Conservation (phyloP, 1,139 yeast species). For the Sugiyamaella novakii region DNA sequence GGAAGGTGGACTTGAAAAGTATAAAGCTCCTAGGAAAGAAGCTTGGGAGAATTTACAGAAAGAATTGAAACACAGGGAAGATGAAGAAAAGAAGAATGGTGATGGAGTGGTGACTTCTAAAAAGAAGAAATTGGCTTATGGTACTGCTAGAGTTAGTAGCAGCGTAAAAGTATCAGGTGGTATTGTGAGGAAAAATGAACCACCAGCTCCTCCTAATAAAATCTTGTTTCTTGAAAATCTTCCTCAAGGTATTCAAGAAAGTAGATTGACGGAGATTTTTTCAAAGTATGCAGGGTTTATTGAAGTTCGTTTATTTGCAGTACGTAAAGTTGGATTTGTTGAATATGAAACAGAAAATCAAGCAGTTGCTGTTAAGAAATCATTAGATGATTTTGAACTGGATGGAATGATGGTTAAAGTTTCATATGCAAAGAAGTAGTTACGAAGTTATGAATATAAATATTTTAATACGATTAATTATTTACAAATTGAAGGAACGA, state of each 20-base stretch:
- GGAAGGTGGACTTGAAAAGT: slow-evolving; percentile 37
- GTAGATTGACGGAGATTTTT: slow-evolving; percentile 51
- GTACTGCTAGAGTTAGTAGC: slow-evolving; percentile 31
- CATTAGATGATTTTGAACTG: slow-evolving; percentile 44
- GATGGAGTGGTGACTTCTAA: slow-evolving; percentile 24
- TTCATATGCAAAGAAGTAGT: slow-evolving; percentile 55
- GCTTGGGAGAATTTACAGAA: slow-evolving; percentile 40
- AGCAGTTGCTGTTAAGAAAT: slow-evolving; percentile 51
- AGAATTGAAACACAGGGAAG: slow-evolving; percentile 37
- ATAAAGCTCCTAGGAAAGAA: slow-evolving; percentile 27
- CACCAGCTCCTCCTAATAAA: slow-evolving; percentile 63
- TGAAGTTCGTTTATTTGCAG: slow-evolving; percentile 65
- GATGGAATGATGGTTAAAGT: slow-evolving; percentile 45
- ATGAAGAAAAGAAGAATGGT: slow-evolving; percentile 30
- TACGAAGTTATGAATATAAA: slow-evolving; percentile 18
- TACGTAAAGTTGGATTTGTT: slow-evolving; percentile 73
- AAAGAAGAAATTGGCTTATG: slow-evolving; percentile 29
- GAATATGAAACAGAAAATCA: slow-evolving; percentile 64
- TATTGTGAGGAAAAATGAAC: slow-evolving; percentile 26
- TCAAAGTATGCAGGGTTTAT: slow-evolving; percentile 58
- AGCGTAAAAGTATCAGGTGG: slow-evolving; percentile 33
- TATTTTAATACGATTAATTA: slow-evolving; percentile 5
- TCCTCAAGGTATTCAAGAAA: slow-evolving; percentile 51
- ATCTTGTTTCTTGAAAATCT: slow-evolving; percentile 69
- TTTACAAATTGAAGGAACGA: slow-evolving; percentile 20